Evolutionary conservation across 257 asterid species (phyloP).

Genomic region (Fraxinus excelsior): DNA sequence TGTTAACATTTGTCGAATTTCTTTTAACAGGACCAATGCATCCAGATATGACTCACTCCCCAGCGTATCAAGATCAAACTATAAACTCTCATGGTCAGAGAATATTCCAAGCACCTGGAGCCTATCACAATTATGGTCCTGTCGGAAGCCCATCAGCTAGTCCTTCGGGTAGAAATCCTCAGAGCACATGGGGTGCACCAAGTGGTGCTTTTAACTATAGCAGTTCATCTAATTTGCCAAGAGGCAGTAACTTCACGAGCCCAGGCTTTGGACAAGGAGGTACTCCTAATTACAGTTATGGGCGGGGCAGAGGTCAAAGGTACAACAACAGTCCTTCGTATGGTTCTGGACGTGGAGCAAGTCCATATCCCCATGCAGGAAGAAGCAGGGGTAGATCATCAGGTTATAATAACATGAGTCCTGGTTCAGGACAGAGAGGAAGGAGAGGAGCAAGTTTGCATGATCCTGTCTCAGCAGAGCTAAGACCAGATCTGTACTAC

Average conservation of each 20-base stretch:
- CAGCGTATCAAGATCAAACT: conserved; percentile 42
- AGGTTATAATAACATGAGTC: conserved; percentile 25
- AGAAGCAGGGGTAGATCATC: conserved; percentile 47
- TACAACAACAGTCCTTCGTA: conserved; percentile 34
- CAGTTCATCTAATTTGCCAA: conserved; percentile 37
- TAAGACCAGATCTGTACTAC: conserved; percentile 48
- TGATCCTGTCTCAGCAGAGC: conserved; percentile 40
- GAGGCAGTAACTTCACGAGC: conserved; percentile 38
- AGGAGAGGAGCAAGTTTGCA: conserved; percentile 41
- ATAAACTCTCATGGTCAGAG: conserved; percentile 39
- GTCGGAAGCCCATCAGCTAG: conserved; percentile 31
- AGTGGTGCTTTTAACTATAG: conserved; percentile 27
- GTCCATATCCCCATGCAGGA: conserved; percentile 33
- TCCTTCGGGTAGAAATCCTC: conserved; percentile 35
- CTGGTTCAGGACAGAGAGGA: conserved; percentile 36
- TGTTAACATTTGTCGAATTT: conserved; percentile 6
- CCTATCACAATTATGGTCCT: conserved; percentile 38
- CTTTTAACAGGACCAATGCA: conserved; percentile 41
- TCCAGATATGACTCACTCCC: conserved; percentile 30
- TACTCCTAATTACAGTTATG: conserved; percentile 30
- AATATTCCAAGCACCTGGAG: conserved; percentile 37
- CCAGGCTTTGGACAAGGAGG: conserved; percentile 30
- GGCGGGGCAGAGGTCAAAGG: conserved; percentile 48
- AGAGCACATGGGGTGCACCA: conserved; percentile 40
- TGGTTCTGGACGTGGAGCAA: conserved; percentile 33